These are phyloP conservation scores for Petunia axillaris DNA, from an alignment of 257 asterid species.

Conservation along the genomic window DNA sequence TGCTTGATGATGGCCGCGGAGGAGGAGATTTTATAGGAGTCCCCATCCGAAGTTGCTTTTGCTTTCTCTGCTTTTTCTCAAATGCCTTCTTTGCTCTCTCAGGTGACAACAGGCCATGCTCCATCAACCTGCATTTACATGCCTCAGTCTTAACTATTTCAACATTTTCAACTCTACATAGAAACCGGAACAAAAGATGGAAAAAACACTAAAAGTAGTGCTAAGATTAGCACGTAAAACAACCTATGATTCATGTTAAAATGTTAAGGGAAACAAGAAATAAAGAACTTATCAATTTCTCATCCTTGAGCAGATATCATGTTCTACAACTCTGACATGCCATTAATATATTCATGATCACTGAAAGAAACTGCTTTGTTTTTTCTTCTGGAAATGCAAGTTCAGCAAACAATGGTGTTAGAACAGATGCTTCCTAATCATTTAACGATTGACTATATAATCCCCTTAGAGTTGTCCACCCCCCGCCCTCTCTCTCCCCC, in stretches of 20 bases:
- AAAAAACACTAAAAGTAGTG: too few relatives aligned
- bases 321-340: not conserved
- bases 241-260: not conserved
- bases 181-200: not conserved
- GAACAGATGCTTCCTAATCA: too few relatives aligned
- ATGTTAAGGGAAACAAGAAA: too few relatives aligned
- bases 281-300: too few relatives aligned
- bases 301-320: not conserved
- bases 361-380: not conserved
- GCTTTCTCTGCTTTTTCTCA: conserved; percentile 84
- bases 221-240: not conserved
- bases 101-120: conserved; percentile 81
- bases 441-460: too few relatives aligned
- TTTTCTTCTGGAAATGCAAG: too few relatives aligned
- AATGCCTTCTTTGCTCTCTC: conserved; percentile 76
- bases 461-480: too few relatives aligned
- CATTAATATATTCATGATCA: not conserved
- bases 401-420: too few relatives aligned
- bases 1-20: conserved; percentile 1
- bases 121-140: conserved; percentile 72
- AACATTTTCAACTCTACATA: not conserved
- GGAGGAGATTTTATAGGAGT: conserved; percentile 69
- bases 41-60: conserved; percentile 67
- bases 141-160: not conserved
- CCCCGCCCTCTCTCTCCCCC: too few relatives aligned